These are phyloP conservation scores for Trichomonas tenax DNA, from an alignment of 208 protist species.

Conservation along the genomic window DNA sequence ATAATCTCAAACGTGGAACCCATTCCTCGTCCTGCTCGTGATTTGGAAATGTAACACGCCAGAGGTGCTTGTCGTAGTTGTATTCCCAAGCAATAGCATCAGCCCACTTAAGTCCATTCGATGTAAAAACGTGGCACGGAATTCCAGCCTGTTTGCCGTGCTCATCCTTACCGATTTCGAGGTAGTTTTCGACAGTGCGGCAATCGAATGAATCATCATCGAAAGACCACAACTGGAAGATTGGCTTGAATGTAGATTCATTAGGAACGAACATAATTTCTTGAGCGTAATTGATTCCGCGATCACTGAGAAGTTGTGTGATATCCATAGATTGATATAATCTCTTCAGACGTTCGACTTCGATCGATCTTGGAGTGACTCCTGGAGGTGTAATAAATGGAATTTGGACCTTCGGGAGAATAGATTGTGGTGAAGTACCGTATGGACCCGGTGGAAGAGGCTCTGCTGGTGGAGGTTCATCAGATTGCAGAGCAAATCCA, in stretches of 20 bases:
- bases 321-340: background rate
- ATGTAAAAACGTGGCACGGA: background rate
- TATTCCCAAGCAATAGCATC: background rate
- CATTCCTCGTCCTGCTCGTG: background rate
- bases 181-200: background rate
- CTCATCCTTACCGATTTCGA: background rate
- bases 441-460: background rate
- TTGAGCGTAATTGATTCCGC: background rate
- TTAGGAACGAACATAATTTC: background rate
- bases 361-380: background rate
- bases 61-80: background rate
- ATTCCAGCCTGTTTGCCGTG: background rate
- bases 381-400: background rate
- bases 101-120: background rate
- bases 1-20: background rate
- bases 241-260: background rate
- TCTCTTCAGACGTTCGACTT: slow-evolving; percentile 4
- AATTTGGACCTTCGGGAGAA: slow-evolving; percentile 20
- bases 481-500: background rate
- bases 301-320: background rate
- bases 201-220: background rate
- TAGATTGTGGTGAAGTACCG: background rate
- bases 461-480: background rate
- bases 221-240: slow-evolving; percentile 17
- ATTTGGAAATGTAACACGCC: background rate